phyloP scores from a whole-genome alignment of 495 filamentous ascomycete species.

The Penicillium dipodomyicola region DNA sequence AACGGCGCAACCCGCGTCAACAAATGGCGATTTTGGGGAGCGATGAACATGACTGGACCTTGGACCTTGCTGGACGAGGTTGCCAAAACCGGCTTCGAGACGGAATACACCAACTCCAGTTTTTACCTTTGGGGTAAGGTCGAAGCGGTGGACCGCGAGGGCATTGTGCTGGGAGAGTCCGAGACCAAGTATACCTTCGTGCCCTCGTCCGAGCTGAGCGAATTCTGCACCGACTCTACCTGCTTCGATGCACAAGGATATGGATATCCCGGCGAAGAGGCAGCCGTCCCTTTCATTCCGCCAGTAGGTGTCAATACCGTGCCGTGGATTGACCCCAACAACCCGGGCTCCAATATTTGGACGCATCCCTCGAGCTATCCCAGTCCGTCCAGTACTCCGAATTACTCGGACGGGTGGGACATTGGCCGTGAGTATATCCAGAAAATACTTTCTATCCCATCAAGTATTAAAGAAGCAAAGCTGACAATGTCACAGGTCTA shows the following conservation, averaged over 20 bases:
- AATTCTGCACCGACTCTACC: constrained; percentile 33
- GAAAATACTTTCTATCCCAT: not conserved
- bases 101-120: constrained; percentile 29
- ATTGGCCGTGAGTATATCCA: constrained; percentile 12
- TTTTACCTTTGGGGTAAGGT: constrained; percentile 40
- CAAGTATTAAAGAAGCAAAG: not conserved
- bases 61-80: constrained; percentile 34
- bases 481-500: constrained; percentile 9
- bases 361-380: constrained; percentile 23
- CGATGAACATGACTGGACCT: constrained; percentile 32
- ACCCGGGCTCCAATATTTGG: constrained; percentile 24
- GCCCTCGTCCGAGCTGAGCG: constrained; percentile 38
- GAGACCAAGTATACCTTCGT: constrained; percentile 42
- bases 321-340: constrained; percentile 40
- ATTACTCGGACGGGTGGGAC: constrained; percentile 9
- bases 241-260: constrained; percentile 37
- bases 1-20: constrained; percentile 48
- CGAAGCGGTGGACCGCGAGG: constrained; percentile 36
- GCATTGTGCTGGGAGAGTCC: constrained; percentile 36
- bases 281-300: constrained; percentile 30
- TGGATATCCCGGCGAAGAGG: constrained; percentile 39
- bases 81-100: constrained; percentile 43
- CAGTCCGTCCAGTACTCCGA: not conserved
- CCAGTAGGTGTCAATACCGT: constrained; percentile 40
- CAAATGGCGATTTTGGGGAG: constrained; percentile 43